These are phyloP conservation scores for Mucor mucedo DNA, from an alignment of 371 early-diverging fungal genomes.

Conservation along the genomic window DNA sequence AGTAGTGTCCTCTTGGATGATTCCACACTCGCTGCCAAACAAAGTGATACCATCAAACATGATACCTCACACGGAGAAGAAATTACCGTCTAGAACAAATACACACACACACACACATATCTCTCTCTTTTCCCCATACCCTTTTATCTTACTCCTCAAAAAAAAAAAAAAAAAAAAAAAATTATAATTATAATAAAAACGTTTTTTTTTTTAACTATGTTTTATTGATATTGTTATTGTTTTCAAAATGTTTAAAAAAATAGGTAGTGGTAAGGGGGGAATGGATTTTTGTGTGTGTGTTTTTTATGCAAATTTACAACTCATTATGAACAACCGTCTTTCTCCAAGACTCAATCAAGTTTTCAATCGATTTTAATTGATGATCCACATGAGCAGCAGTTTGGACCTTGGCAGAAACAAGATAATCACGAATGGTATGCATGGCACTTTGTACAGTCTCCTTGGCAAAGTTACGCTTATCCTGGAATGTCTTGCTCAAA, in stretches of 20 bases:
- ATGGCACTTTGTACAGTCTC: conserved; percentile 35
- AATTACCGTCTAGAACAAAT: not conserved
- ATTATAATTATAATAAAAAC: not conserved
- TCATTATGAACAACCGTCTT: conserved; percentile 29
- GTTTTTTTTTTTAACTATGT: not conserved
- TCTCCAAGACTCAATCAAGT: conserved; percentile 41
- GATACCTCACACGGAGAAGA: not conserved
- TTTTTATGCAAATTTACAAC: conserved; percentile 25
- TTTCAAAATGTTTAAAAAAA: no score
- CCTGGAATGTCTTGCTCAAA: conserved; percentile 35
- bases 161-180: not conserved
- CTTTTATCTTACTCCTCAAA: not conserved
- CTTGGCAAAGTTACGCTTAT: conserved; percentile 34
- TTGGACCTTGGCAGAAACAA: conserved; percentile 42
- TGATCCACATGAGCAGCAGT: conserved; percentile 40
- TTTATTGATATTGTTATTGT: conserved; percentile 5
- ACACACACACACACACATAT: not conserved
- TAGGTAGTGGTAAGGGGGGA: no score
- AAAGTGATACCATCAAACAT: not conserved
- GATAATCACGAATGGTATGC: conserved; percentile 36
- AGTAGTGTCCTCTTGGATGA: conserved; percentile 14
- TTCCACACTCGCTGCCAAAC: not conserved
- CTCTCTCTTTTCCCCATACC: not conserved
- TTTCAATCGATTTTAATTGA: conserved; percentile 46
- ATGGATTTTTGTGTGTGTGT: not conserved